Evolutionary conservation across 2,329 filamentous ascomycete genomes (phyloP).

Genomic region (Neopestalotiopsis sp.): DNA sequence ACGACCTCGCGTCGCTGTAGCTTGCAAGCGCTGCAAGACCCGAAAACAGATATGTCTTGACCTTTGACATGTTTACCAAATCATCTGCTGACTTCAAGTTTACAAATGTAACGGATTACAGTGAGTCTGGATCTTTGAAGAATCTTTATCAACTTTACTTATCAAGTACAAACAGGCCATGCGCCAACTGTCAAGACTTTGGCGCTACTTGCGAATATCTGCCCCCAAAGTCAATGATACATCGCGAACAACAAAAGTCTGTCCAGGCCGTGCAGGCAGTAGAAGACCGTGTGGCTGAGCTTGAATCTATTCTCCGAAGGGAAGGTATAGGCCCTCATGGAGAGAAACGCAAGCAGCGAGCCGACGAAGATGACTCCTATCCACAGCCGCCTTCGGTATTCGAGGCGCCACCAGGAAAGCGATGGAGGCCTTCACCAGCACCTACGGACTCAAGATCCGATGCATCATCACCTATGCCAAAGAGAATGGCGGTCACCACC

Average conservation of each 20-base stretch:
- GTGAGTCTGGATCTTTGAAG: conserved; percentile 9
- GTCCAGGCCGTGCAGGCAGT: conserved; percentile 24
- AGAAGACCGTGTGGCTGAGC: conserved; percentile 26
- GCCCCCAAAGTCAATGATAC: conserved; percentile 40
- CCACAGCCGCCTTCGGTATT: not conserved
- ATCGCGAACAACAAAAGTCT: conserved; percentile 27
- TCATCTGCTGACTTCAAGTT: not conserved
- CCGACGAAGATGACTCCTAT: not conserved
- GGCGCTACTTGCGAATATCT: conserved; percentile 41
- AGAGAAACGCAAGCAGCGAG: conserved; percentile 11
- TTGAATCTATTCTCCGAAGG: conserved; percentile 24
- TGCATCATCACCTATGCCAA: conserved; percentile 13
- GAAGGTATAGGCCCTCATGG: conserved; percentile 19
- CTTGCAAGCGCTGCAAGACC: conserved; percentile 28
- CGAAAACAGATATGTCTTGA: conserved; percentile 28
- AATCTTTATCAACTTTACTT: not conserved
- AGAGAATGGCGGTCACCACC: conserved; percentile 19
- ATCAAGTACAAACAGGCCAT: not conserved
- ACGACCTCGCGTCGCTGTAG: conserved; percentile 26
- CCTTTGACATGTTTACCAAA: not conserved
- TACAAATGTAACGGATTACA: conserved; percentile 26
- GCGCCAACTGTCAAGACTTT: conserved; percentile 23
- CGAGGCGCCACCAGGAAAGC: not conserved
- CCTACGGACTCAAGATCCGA: conserved; percentile 12
- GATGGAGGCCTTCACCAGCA: conserved; percentile 15